Evolutionary conservation across 2,329 filamentous ascomycete species (phyloP), one percentile per base, ranked within the genome.

Genomic region (Leptographium radiaticola): DNA sequence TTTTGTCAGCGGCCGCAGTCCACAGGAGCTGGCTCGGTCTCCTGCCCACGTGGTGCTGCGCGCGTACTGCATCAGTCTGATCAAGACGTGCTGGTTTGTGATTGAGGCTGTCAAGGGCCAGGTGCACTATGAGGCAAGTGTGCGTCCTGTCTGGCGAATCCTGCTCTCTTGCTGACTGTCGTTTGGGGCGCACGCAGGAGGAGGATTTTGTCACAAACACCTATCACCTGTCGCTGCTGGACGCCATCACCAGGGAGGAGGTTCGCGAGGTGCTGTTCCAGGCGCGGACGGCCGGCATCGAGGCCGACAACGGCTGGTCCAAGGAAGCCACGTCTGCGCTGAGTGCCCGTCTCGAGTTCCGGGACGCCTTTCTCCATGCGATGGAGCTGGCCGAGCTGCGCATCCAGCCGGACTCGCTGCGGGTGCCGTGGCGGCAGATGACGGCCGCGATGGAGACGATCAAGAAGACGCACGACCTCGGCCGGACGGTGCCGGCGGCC

Each of bases 181-280:
- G n/a, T 34, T 15, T 12, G 12, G 20, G 16, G n/a, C n/a, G n/a
- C n/a, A n/a, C n/a, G n/a, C n/a, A 91, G 84, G 93, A 98, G 69
- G 93, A 98, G 68, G 93, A 98, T 64, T 96, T 98, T 65, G 88
- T 94, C 20, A 90, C 89, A 8, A 89, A 95, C 66, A 86, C 90
- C 0, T 97, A 93, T 65, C 86, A 89, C 60, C 80, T 90, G 40
- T 81, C 80, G 13, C 72, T 98, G 1, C 75, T 97, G 8, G 80
- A 82, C 31, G 70, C 76, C 15, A 75, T 91, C 55, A 71, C 79
- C 16, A 67, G 75, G 2, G 70, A 74, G 6, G 72, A 76, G n/a
- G 74, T 89, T 30, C 70, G 75, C 44, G 67, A 70, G 10, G 65
- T 76, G 31, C 67, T 89, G 20, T 66, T 75, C 30, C 70, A 76